phyloP scores from a whole-genome alignment of 495 filamentous ascomycete species.

The Endocarpon pusillum region DNA sequence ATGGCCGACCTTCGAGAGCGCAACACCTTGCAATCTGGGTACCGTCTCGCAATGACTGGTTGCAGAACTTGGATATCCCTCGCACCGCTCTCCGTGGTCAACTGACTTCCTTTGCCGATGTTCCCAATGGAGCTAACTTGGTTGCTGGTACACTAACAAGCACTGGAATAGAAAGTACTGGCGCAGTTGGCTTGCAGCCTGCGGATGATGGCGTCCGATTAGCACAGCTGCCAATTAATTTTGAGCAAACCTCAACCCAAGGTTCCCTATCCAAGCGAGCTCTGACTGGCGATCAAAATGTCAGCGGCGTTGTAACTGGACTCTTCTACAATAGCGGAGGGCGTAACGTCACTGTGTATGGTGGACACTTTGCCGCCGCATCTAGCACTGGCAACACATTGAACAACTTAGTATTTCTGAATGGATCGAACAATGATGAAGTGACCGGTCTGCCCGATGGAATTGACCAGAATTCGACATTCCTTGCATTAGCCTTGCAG shows the following conservation, averaged over 20 bases:
- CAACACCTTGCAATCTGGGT: constrained; percentile 85
- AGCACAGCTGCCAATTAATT: constrained; percentile 39
- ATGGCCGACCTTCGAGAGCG: constrained; percentile 39
- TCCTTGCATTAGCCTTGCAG: constrained; percentile 51
- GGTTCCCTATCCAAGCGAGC: constrained; percentile 39
- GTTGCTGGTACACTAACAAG: constrained; percentile 68
- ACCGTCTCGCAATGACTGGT: constrained; percentile 75
- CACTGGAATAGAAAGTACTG: constrained; percentile 45
- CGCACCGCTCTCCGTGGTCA: constrained; percentile 49
- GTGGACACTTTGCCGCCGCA: constrained; percentile 67
- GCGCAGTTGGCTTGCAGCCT: constrained; percentile 37
- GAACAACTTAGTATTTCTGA: constrained; percentile 63
- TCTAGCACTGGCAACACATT: constrained; percentile 52
- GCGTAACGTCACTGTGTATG: constrained; percentile 72
- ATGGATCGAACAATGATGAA: constrained; percentile 39
- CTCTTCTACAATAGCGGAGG: constrained; percentile 50
- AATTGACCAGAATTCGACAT: constrained; percentile 52
- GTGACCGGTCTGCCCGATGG: constrained; percentile 54
- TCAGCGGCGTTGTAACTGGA: constrained; percentile 54
- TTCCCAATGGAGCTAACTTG: constrained; percentile 42
- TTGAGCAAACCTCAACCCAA: constrained; percentile 26
- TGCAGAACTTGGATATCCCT: constrained; percentile 58
- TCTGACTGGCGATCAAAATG: constrained; percentile 24
- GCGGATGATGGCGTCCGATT: constrained; percentile 4
- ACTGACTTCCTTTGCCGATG: constrained; percentile 46